These are phyloP conservation scores for Lodderomyces jiufengensis DNA, from an alignment of 1,139 yeast species.

Conservation along the genomic window DNA sequence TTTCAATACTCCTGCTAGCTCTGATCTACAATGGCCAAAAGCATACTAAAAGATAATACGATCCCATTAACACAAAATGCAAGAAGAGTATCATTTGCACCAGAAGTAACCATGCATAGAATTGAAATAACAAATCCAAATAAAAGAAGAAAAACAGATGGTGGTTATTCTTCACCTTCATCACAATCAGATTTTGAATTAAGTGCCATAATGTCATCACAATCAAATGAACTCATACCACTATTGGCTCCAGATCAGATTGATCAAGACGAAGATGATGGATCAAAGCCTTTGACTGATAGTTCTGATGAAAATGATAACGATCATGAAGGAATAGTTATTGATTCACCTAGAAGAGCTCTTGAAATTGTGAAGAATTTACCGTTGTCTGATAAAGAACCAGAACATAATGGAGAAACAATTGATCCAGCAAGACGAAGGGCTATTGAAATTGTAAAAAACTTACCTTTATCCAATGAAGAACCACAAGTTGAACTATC, in stretches of 20 bases:
- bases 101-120: conserved; percentile 70
- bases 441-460: neutral
- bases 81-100: conserved; percentile 71
- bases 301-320: conserved; percentile 4
- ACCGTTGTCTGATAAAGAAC: neutral
- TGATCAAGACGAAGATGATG: conserved; percentile 3
- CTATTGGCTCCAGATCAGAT: too few relatives aligned
- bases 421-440: neutral
- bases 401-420: neutral
- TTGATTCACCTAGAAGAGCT: neutral
- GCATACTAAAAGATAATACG: conserved; percentile 27
- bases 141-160: conserved; percentile 37
- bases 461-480: neutral
- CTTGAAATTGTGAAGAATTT: neutral
- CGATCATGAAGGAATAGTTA: neutral
- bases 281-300: conserved; percentile 5
- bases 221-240: neutral
- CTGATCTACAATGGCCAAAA: conserved; percentile 19
- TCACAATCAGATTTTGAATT: conserved; percentile 1
- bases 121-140: conserved; percentile 36
- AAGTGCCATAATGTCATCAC: neutral
- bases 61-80: conserved; percentile 20
- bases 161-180: conserved; percentile 7
- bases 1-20: too few relatives aligned
- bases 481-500: neutral